phyloP scores from a whole-genome alignment of 495 filamentous ascomycete genomes.

The Mytilinidion resinicola region DNA sequence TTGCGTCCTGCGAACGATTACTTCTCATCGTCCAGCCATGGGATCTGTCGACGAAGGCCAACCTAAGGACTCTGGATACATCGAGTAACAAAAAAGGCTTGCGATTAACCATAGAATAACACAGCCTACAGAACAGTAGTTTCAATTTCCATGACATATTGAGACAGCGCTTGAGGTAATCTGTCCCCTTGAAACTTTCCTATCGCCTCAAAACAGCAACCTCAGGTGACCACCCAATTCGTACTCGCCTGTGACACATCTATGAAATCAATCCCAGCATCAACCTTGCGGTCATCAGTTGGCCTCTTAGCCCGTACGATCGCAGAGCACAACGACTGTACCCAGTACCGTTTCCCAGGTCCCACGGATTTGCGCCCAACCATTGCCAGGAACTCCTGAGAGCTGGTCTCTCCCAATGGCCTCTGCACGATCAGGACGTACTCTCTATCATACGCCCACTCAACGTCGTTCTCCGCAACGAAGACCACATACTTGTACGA shows the following conservation, averaged over 20 bases:
- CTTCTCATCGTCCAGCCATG: no score
- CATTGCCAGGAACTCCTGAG: slow-evolving; percentile 5
- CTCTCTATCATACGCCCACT: slow-evolving; percentile 2
- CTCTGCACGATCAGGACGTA: slow-evolving; percentile 4
- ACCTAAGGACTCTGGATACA: no score
- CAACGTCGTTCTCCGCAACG: slow-evolving; percentile 6
- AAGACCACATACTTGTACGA: slow-evolving; percentile 6
- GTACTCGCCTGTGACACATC: slow-evolving; percentile 1
- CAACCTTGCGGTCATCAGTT: slow-evolving; percentile 5
- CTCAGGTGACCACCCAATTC: slow-evolving; percentile 6
- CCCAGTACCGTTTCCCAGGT: slow-evolving; percentile 6
- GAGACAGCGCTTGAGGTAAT: no score
- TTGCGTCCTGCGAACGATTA: no score
- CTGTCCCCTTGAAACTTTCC: no score
- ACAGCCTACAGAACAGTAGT: no score
- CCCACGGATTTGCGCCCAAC: slow-evolving; percentile 3
- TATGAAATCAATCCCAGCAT: slow-evolving; percentile 5
- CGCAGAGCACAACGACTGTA: slow-evolving; percentile 5
- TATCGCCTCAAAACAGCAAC: neutral
- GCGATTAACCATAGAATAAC: no score
- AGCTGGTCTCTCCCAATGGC: neutral
- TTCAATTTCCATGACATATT: no score
- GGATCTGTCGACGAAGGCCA: no score
- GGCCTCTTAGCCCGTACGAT: neutral
- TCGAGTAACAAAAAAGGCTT: no score